These are phyloP conservation scores for Diutina catenulata DNA, from an alignment of 1,139 yeast genomes.

Conservation along the genomic window DNA sequence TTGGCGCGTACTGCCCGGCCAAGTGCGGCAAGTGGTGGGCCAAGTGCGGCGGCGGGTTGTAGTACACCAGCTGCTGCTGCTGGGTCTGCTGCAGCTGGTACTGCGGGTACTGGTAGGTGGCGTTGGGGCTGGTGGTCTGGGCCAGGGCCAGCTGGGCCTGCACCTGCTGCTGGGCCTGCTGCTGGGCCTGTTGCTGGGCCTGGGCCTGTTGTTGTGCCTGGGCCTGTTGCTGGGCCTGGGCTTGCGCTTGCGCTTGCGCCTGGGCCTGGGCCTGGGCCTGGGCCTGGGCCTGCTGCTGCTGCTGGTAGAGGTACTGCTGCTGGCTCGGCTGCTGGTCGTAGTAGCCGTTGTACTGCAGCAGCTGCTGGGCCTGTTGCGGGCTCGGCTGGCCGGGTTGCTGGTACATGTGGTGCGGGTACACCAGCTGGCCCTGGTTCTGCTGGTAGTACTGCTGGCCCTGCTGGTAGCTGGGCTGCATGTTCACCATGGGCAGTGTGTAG, in stretches of 20 bases:
- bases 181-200: not conserved
- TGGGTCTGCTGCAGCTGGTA: slow-evolving; percentile 7
- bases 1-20: not conserved
- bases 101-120: not conserved
- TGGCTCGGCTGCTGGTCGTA: slow-evolving; percentile 10
- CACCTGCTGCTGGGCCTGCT: slow-evolving; percentile 1
- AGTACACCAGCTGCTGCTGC: slow-evolving; percentile 3
- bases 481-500: slow-evolving; percentile 14
- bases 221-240: not conserved
- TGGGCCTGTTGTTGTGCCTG: slow-evolving; percentile 1
- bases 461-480: slow-evolving; percentile 13
- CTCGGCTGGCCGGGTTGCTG: slow-evolving; percentile 13
- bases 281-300: slow-evolving; percentile 6
- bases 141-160: slow-evolving; percentile 2
- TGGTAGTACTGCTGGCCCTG: slow-evolving; percentile 10
- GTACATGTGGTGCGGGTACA: slow-evolving; percentile 11
- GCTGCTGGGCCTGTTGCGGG: slow-evolving; percentile 7
- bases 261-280: slow-evolving; percentile 1
- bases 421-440: slow-evolving; percentile 11
- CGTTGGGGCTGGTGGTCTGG: not conserved
- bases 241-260: not conserved
- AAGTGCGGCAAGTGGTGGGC: not conserved
- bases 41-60: slow-evolving; percentile 4
- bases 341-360: slow-evolving; percentile 7
- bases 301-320: slow-evolving; percentile 8